Evolutionary conservation across 1,284 basidiomycete species (phyloP), one percentile per base, ranked within the genome.

Genomic region (Inonotus hispidus): DNA sequence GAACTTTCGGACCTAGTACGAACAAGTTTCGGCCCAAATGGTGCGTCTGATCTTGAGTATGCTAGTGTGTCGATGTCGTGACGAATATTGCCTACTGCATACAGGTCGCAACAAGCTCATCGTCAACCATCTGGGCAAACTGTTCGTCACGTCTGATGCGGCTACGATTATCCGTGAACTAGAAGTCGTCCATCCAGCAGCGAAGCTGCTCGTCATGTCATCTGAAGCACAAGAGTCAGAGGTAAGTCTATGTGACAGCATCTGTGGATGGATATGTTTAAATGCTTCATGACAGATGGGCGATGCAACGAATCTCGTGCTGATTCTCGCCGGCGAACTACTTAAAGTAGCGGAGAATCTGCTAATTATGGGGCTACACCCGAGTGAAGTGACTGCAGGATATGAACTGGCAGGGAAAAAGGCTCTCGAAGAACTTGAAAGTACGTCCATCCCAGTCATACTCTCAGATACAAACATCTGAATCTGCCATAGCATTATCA

Each of bases 61-160:
- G 19, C 7, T 5, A 23, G 43, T 41, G 6, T 50, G 13, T 25
- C 47, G 29, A 46, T 45, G 7, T 27, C 8, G 4, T 52, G 49
- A 35, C 16, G 27, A 37, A 39, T 59, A 46, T 47, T 66, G 41
- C 23, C 46, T 43, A 35, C 14, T 49, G 54, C 35, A 23, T 37
- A 1, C 63, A 90, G 95, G 95, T 47, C 84, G 95, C 61, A 98
- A 97, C 76, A 98, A 97, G 75, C 87, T 98, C 63, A 79, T 98
- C 70, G 95, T 98, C 77, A 98, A 98, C 75, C 97, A 99, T 75
- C 81, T 99, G 49, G 95, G 95, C 61, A 84, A 88, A 71, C 81
- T 98, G 53, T 99, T 99, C 75, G 95, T 99, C 62, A 99, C 97
- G 32, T 97, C 93, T 54, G 97, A 99, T 83, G 96, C 97, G 7